phyloP scores from a whole-genome alignment of 2,329 filamentous ascomycete species.

The Phaeosphaeriaceae sp. region DNA sequence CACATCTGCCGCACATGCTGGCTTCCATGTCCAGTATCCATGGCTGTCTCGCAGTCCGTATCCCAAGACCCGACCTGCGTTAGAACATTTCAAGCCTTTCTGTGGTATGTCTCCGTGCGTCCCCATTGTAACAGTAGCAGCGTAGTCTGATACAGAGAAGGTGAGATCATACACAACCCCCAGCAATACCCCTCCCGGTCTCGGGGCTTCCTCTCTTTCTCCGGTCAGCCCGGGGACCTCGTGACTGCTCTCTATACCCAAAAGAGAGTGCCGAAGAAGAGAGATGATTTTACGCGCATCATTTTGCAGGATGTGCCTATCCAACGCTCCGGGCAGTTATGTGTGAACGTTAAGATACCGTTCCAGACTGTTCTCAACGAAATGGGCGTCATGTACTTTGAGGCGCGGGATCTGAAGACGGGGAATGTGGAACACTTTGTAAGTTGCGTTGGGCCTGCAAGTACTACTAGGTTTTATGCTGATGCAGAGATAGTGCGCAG shows the following conservation, averaged over 20 bases:
- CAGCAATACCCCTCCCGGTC: conserved; percentile 7
- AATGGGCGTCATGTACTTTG: conserved; percentile 15
- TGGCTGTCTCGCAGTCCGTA: conserved; percentile 8
- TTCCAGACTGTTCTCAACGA: conserved; percentile 8
- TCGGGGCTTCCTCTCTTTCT: conserved; percentile 11
- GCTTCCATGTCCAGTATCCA: conserved; percentile 15
- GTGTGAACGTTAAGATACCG: conserved; percentile 12
- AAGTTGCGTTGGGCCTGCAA: too few relatives aligned
- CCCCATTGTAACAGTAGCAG: too few relatives aligned
- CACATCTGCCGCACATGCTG: conserved; percentile 9
- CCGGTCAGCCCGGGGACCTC: conserved; percentile 11
- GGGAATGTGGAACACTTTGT: conserved; percentile 8
- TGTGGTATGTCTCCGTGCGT: conserved; percentile 8
- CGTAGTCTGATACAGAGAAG: conserved; percentile 7
- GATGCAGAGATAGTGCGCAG: conserved; percentile 10
- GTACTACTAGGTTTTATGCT: conserved; percentile 5
- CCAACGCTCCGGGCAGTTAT: conserved; percentile 12
- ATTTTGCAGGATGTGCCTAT: conserved; percentile 10
- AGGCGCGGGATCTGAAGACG: conserved; percentile 10
- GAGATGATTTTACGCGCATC: conserved; percentile 6
- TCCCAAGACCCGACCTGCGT: conserved; percentile 5
- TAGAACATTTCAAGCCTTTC: conserved; percentile 12
- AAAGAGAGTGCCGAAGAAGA: conserved; percentile 9
- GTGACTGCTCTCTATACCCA: conserved; percentile 11
- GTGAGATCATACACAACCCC: conserved; percentile 10